Conservation (phyloP, 2,329 filamentous ascomycete genomes). For the Colletotrichum orbiculare region DNA sequence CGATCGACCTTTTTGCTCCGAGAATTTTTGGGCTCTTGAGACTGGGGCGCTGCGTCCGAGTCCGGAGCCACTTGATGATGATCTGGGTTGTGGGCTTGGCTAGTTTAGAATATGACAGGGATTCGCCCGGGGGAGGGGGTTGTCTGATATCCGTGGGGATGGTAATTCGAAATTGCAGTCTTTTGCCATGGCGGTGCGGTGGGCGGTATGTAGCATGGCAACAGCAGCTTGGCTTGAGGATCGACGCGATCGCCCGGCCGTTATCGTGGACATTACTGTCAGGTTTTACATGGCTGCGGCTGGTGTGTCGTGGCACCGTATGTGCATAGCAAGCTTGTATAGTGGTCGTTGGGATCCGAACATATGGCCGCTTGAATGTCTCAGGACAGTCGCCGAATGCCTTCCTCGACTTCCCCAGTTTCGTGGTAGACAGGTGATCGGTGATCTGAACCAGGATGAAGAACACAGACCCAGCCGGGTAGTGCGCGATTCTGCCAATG, state of each 20-base stretch:
- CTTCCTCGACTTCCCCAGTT: too few species aligned
- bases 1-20: too few species aligned
- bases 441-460: too few species aligned
- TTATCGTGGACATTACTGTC: conserved; percentile 25
- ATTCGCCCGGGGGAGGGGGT: too few species aligned
- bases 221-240: conserved; percentile 29
- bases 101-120: too few species aligned
- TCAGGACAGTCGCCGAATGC: too few species aligned
- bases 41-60: background rate
- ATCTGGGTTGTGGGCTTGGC: too few species aligned
- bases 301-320: conserved; percentile 17
- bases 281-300: conserved; percentile 23
- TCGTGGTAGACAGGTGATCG: too few species aligned
- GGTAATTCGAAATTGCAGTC: too few species aligned
- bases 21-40: background rate
- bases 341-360: background rate
- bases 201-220: background rate
- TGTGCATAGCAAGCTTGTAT: conserved; percentile 13
- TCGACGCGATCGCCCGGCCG: conserved; percentile 36
- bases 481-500: too few species aligned
- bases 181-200: too few species aligned
- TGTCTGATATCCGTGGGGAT: background rate
- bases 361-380: background rate
- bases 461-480: too few species aligned
- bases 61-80: background rate